A percentile compares a stretch with the other conserved stretches of the same genome.
Evolutionary conservation across 2,329 filamentous ascomycete genomes (phyloP).

Genomic region (Juglanconis sp.): DNA sequence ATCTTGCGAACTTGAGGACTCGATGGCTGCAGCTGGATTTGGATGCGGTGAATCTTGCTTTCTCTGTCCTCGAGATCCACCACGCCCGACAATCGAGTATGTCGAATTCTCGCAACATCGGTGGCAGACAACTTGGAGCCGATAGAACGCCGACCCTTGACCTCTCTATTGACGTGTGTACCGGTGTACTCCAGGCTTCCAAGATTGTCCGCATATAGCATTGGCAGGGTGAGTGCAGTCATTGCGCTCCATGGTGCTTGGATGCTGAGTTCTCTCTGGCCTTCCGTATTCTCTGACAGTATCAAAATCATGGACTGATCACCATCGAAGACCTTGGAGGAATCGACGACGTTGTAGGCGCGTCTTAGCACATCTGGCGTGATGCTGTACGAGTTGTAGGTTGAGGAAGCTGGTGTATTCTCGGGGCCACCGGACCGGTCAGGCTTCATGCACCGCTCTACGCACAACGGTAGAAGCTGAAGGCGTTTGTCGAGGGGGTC

Average conservation of each 20-base stretch:
- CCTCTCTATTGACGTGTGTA: conserved; percentile 51
- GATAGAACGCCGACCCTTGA: conserved; percentile 41
- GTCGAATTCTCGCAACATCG: conserved; percentile 52
- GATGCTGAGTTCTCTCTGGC: conserved; percentile 64
- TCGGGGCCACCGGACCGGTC: conserved; percentile 27
- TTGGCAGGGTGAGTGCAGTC: conserved; percentile 62
- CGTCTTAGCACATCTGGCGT: conserved; percentile 51
- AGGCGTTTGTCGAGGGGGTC: conserved; percentile 66
- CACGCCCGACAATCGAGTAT: conserved; percentile 56
- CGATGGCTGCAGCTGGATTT: conserved; percentile 63
- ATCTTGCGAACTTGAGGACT: conserved; percentile 60
- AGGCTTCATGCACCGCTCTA: conserved; percentile 41
- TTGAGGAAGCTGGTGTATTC: conserved; percentile 22
- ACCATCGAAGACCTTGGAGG: conserved; percentile 67
- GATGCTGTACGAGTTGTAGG: conserved; percentile 39
- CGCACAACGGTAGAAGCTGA: conserved; percentile 62
- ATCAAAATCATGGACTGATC: conserved; percentile 66
- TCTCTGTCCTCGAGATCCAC: conserved; percentile 66
- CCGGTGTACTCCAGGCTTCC: conserved; percentile 56
- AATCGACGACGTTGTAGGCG: conserved; percentile 68
- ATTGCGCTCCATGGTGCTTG: conserved; percentile 74
- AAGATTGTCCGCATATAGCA: conserved; percentile 57
- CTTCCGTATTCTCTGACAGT: conserved; percentile 62
- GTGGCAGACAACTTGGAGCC: conserved; percentile 45
- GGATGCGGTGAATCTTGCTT: conserved; percentile 61